Conservation (phyloP, 108 stramenopile genomes). For the Epipyxis sp. region DNA sequence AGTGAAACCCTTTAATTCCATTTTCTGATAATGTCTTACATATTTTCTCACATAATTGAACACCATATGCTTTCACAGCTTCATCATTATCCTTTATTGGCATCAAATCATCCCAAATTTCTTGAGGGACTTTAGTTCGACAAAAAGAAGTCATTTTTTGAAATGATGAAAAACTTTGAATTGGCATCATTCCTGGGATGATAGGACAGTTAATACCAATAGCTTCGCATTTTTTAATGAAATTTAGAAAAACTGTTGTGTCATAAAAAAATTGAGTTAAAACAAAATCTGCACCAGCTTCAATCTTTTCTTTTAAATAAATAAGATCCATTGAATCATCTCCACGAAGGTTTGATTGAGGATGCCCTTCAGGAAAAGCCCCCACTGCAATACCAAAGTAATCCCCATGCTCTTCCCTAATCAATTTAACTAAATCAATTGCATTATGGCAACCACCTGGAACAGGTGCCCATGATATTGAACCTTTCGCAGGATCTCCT, state of each 20-base stretch:
- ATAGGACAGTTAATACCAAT: constrained; percentile 81
- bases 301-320: constrained; percentile 84
- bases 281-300: constrained; percentile 89
- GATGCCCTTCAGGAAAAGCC: constrained; percentile 92
- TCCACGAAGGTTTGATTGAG: constrained; percentile 47
- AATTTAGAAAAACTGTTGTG: constrained; percentile 68
- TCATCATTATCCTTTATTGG: constrained; percentile 82
- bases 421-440: constrained; percentile 81
- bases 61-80: constrained; percentile 82
- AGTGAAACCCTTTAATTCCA: constrained; percentile 77
- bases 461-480: constrained; percentile 21
- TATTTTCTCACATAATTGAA: constrained; percentile 74
- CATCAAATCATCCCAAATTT: constrained; percentile 61
- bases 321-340: constrained; percentile 67
- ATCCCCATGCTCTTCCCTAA: constrained; percentile 78
- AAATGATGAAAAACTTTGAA: constrained; percentile 74
- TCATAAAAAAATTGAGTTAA: constrained; percentile 95
- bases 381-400: constrained; percentile 90
- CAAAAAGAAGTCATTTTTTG: constrained; percentile 74
- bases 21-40: constrained; percentile 63
- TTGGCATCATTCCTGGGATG: constrained; percentile 38
- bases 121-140: constrained; percentile 65
- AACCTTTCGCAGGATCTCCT: constrained; percentile 55
- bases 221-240: constrained; percentile 66
- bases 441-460: constrained; percentile 77